phyloP scores from a whole-genome alignment of 225 moss, liverwort and hornwort species.

The Sphagnum tenellum region DNA sequence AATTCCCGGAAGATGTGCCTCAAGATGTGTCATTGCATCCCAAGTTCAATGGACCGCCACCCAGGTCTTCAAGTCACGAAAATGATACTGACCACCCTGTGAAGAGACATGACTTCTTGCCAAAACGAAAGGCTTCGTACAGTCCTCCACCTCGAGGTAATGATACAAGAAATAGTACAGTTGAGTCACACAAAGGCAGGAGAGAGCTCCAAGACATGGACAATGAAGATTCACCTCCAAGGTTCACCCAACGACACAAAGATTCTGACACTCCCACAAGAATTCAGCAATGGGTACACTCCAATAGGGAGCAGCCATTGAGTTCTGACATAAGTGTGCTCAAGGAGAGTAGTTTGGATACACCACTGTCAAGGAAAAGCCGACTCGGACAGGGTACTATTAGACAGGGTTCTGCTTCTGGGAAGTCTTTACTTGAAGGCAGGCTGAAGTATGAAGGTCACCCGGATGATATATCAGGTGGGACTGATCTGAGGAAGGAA shows the following conservation, averaged over 20 bases:
- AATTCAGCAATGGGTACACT: background rate
- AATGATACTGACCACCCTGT: background rate
- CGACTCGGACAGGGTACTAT: constrained; percentile 2
- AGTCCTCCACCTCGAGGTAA: background rate
- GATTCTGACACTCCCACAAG: constrained; percentile 1
- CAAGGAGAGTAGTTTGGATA: constrained; percentile 9
- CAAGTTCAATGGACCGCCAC: background rate
- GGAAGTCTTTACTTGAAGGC: constrained; percentile 5
- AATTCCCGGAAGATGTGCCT: constrained; percentile 2
- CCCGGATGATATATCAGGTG: background rate
- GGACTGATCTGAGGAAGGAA: constrained; percentile 3
- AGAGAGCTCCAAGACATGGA: no score
- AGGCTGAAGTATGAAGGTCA: constrained; percentile 1
- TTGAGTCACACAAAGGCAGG: no score
- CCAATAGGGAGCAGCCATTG: background rate
- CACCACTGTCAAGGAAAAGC: constrained; percentile 6
- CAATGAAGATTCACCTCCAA: background rate
- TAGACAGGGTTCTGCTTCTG: background rate
- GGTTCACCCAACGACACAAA: background rate
- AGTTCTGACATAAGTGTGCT: background rate
- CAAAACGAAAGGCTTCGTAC: background rate
- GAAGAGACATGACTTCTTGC: no score
- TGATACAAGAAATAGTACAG: background rate
- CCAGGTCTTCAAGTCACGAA: background rate
- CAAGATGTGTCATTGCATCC: background rate